Base-by-base conservation (phyloP, 2,329 filamentous ascomycete genomes). In the Colletotrichum ledebouriae region DNA sequence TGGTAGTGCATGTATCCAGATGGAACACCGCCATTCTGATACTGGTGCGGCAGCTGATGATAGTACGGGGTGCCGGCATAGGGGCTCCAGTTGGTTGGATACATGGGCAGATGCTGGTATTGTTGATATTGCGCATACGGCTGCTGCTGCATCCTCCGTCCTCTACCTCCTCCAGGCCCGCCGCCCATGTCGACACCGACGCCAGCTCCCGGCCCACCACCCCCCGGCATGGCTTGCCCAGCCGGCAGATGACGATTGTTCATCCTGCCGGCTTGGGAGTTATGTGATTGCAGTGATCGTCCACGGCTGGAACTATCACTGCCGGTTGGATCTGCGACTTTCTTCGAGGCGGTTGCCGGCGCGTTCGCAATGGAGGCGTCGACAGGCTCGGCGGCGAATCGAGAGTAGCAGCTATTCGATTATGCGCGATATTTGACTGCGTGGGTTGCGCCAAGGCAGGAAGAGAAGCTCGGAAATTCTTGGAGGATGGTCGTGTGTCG, bases 241-340 rank as follows among this genome's bases (percentile, higher is more conserved):
- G 89, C 89, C 88, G 90, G 89, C 89, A 91, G 89, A 90, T 91
- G 89, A 86, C 85, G 86, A 82, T 84, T 84, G 84, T 89, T 91
- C 90, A 93, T 93, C 90, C 86, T 92, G 87, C 88, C 89, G 88
- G 87, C 87, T 82, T 87, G 85, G 86, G 87, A 79, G 73, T 75
- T 69, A 70, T 70, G 69, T 67, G 37, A 59, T 59, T 71, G 70
- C 69, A 71, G 70, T 71, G 70, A 71, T 67, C 55, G 70, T 71
- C 70, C 70, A 71, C 68, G 68, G 47, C 61, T 63, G 63, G 70
- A 61, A 62, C 70, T 58, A 67, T 66, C 70, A 71, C 70, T 71
- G 70, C 60, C 17, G 11, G 25, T 50, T 56, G 44, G 12, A 25
- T 22, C 64, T 64, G 63, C 66, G 50, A 47, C 61, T 60, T 53